Conservation (phyloP, 768 basidiomycete species). For the Mycena rebaudengoi region DNA sequence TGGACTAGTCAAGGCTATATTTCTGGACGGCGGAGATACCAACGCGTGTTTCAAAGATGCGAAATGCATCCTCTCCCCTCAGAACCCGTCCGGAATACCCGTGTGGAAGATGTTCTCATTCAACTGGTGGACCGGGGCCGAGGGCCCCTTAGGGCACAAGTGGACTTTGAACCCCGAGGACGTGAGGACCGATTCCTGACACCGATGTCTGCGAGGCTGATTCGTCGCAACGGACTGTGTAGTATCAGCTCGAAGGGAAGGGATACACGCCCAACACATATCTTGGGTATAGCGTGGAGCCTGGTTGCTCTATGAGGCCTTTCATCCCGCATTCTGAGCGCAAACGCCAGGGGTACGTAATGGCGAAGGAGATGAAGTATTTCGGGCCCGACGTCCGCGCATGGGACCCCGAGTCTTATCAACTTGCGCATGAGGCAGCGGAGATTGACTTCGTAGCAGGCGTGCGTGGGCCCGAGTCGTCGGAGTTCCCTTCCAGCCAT, state of each 20-base stretch:
- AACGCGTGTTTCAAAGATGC: too few species aligned
- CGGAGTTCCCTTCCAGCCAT: too few species aligned
- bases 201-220: background rate
- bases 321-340: background rate
- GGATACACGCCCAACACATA: too few species aligned
- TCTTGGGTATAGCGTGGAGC: background rate
- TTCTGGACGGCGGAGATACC: too few species aligned
- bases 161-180: constrained; percentile 1
- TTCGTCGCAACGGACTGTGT: too few species aligned
- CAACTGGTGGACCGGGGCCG: background rate
- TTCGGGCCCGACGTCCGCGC: background rate
- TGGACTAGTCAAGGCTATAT: background rate
- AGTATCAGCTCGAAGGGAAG: too few species aligned
- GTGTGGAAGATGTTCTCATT: background rate
- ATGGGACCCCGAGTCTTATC: background rate
- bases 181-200: background rate
- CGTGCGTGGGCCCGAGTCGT: background rate
- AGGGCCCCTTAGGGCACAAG: background rate
- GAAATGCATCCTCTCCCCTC: background rate
- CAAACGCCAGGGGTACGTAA: background rate
- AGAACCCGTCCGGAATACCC: background rate
- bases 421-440: background rate
- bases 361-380: background rate
- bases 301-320: background rate
- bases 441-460: background rate